phyloP scores from a whole-genome alignment of 441 rosid species.

The Populus trichocarpa region DNA sequence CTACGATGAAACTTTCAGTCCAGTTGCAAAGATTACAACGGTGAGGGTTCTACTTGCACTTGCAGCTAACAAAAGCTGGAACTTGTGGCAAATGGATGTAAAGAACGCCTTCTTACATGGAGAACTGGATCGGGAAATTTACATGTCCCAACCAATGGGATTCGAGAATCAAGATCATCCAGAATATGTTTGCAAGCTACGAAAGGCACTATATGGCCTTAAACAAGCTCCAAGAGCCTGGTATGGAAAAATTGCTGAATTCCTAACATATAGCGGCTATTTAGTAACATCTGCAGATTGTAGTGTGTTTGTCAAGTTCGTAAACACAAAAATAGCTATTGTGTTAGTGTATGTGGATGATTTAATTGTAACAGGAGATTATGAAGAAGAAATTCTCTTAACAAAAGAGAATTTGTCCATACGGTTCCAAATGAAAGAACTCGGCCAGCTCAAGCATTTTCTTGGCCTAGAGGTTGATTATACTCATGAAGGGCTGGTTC shows the following conservation, averaged over 20 bases:
- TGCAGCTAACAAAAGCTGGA: no score
- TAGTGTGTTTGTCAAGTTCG: background rate
- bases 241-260: background rate
- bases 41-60: no score
- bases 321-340: background rate
- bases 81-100: no score
- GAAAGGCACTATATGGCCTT: background rate
- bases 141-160: background rate
- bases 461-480: background rate
- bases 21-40: no score
- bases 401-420: background rate
- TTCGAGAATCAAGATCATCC: background rate
- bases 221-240: background rate
- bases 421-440: background rate
- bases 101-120: no score
- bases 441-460: background rate
- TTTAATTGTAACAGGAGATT: background rate
- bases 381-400: background rate
- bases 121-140: constrained; percentile 1
- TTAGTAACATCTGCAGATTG: no score
- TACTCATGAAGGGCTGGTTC: background rate
- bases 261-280: background rate
- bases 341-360: background rate
- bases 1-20: no score
- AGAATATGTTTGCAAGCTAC: background rate